Percentiles rank a stretch among this genome's conserved stretches.
phyloP scores from a whole-genome alignment of 306 rosid species.

The Cicer yamashitae region DNA sequence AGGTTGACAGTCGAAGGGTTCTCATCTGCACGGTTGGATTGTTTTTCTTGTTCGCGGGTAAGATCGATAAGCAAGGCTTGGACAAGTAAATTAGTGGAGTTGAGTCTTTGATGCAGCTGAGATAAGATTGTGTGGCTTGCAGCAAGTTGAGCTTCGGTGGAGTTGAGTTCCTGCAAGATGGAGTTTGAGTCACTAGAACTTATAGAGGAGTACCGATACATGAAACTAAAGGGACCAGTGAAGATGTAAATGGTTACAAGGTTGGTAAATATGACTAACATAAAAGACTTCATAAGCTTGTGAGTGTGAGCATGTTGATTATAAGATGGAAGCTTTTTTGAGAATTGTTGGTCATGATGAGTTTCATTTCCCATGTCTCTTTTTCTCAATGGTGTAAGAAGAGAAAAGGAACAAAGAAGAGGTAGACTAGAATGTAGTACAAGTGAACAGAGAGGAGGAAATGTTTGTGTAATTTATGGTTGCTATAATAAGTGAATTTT shows the following conservation, averaged over 20 bases:
- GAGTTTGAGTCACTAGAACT: conserved; percentile 40
- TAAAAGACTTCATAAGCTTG: conserved; percentile 41
- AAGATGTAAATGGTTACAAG: conserved; percentile 56
- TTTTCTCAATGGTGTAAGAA: conserved; percentile 6
- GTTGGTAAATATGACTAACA: conserved; percentile 53
- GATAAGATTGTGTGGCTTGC: conserved; percentile 47
- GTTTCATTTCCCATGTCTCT: conserved; percentile 50
- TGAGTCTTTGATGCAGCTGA: conserved; percentile 51
- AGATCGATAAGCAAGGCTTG: conserved; percentile 60
- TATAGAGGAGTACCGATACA: conserved; percentile 29
- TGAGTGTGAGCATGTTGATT: conserved; percentile 10
- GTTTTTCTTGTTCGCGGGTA: conserved; percentile 48
- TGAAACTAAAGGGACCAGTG: conserved; percentile 45
- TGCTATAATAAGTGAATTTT: background rate
- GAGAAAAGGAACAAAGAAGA: conserved; percentile 21
- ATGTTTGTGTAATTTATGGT: conserved; percentile 18
- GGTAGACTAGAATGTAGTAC: background rate
- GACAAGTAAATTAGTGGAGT: conserved; percentile 56
- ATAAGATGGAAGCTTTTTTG: conserved; percentile 43
- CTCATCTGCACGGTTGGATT: conserved; percentile 14
- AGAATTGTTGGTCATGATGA: conserved; percentile 45
- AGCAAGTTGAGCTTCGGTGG: conserved; percentile 53
- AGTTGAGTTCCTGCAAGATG: conserved; percentile 50
- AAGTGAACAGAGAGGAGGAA: conserved; percentile 22
- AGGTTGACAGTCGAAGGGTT: background rate